Evolutionary conservation across 306 rosid genomes (phyloP).

Genomic region (barrel medic (Medicago truncatula)): DNA sequence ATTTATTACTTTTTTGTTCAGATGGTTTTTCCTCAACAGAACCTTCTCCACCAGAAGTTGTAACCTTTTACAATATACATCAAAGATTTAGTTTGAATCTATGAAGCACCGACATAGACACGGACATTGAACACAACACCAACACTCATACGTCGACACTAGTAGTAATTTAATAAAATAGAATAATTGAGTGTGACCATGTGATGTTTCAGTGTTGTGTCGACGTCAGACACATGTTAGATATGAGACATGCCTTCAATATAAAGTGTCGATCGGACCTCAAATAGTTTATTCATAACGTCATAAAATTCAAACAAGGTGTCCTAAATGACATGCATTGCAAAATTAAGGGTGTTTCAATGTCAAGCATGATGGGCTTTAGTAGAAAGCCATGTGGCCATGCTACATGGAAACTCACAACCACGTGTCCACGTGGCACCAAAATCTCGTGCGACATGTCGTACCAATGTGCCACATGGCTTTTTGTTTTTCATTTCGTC

Average conservation of each 20-base stretch:
- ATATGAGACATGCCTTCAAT: neutral
- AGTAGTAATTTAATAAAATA: neutral
- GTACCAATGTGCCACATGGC: neutral
- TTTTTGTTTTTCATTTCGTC: neutral
- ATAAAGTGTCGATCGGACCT: neutral
- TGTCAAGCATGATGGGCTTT: neutral
- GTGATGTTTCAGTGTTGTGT: neutral
- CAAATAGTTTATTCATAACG: neutral
- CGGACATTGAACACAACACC: neutral
- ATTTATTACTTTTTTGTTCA: constrained; percentile 32
- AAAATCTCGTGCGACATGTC: no score
- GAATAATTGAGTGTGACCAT: neutral
- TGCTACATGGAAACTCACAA: neutral
- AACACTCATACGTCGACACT: neutral
- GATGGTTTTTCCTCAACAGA: constrained; percentile 40
- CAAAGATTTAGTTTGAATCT: constrained; percentile 25
- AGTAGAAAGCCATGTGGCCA: neutral
- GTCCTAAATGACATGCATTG: constrained; percentile 6
- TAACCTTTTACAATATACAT: constrained; percentile 41
- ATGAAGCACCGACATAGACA: neutral
- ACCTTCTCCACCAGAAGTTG: constrained; percentile 38
- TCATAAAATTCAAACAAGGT: constrained; percentile 1
- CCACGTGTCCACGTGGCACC: neutral
- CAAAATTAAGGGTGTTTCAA: neutral
- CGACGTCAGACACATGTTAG: neutral